A percentile compares a stretch with the other conserved stretches of the same genome.
These are phyloP conservation scores for Aspergillus funiculosus DNA, from an alignment of 495 filamentous ascomycete species.

Conservation along the genomic window DNA sequence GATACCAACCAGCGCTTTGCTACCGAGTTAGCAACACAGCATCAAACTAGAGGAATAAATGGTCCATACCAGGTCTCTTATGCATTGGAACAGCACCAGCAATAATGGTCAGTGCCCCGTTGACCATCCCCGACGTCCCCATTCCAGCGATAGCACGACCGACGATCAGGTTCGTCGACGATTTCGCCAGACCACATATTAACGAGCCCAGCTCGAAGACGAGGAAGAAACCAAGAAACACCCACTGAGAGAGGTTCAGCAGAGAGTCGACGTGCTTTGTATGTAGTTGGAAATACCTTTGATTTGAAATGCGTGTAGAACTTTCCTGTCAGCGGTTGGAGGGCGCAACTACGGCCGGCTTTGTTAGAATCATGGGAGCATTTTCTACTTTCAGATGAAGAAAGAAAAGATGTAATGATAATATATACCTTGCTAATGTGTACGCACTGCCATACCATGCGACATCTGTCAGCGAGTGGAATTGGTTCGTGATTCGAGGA, in stretches of 20 bases:
- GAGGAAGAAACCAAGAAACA: neutral
- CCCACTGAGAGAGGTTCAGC: neutral
- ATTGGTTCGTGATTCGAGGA: neutral
- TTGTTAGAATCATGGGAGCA: too few species aligned
- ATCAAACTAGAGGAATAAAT: neutral
- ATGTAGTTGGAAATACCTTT: neutral
- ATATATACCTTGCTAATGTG: neutral
- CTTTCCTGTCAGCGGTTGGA: neutral
- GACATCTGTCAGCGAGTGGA: neutral
- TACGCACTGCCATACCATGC: constrained; percentile 6
- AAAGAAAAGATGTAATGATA: too few species aligned
- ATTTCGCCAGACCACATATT: neutral
- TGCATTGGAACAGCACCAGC: neutral
- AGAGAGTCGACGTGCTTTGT: neutral
- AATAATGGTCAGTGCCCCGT: neutral
- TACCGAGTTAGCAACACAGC: neutral
- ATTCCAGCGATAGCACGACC: neutral
- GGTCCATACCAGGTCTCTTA: constrained; percentile 2
- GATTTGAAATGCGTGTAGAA: neutral
- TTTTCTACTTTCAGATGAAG: neutral
- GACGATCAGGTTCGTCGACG: neutral
- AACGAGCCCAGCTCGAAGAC: neutral
- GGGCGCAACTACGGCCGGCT: neutral
- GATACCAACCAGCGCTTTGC: constrained; percentile 4
- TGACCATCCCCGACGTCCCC: neutral